Evolutionary conservation across 129 eudicot genomes (phyloP).

Genomic region (Cynara cardunculus): DNA sequence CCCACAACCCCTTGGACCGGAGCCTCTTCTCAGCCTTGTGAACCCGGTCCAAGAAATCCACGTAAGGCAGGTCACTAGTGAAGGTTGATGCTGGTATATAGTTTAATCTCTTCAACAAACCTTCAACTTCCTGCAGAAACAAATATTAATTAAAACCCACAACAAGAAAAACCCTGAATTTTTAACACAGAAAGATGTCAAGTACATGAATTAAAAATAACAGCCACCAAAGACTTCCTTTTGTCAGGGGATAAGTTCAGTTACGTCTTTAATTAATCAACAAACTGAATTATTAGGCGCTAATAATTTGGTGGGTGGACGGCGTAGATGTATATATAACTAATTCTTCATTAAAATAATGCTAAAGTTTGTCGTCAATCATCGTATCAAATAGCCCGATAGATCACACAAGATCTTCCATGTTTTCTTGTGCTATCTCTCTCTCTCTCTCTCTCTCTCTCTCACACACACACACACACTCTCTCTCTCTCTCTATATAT

Average conservation of each 20-base stretch:
- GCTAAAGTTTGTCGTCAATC: slow-evolving; percentile 29
- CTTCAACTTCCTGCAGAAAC: slow-evolving; percentile 65
- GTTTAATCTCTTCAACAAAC: slow-evolving; percentile 46
- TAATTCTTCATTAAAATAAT: slow-evolving; percentile 23
- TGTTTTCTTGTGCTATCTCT: slow-evolving; percentile 41
- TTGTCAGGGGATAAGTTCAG: slow-evolving; percentile 47
- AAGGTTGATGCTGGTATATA: slow-evolving; percentile 67
- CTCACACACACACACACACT: too few relatives aligned
- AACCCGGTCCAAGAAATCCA: slow-evolving; percentile 92
- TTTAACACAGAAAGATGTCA: slow-evolving; percentile 19
- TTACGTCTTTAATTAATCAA: slow-evolving; percentile 24
- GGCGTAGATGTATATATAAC: slow-evolving; percentile 44
- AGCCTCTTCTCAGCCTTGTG: slow-evolving; percentile 88
- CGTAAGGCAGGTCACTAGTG: slow-evolving; percentile 73
- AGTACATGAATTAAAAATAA: slow-evolving; percentile 28
- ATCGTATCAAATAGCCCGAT: slow-evolving; percentile 35
- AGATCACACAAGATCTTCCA: slow-evolving; percentile 64
- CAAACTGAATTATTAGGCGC: slow-evolving; percentile 43
- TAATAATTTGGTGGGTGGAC: slow-evolving; percentile 62
- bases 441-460: not conserved
- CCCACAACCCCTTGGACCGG: slow-evolving; percentile 93
- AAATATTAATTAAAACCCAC: not conserved
- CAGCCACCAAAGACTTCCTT: slow-evolving; percentile 34
- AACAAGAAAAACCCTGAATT: slow-evolving; percentile 17
- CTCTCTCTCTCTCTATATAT: too few relatives aligned